A percentile compares a stretch with the other conserved stretches of the same genome.
Conservation (phyloP, 441 rosid genomes). For the Syzygium syzygioides region DNA sequence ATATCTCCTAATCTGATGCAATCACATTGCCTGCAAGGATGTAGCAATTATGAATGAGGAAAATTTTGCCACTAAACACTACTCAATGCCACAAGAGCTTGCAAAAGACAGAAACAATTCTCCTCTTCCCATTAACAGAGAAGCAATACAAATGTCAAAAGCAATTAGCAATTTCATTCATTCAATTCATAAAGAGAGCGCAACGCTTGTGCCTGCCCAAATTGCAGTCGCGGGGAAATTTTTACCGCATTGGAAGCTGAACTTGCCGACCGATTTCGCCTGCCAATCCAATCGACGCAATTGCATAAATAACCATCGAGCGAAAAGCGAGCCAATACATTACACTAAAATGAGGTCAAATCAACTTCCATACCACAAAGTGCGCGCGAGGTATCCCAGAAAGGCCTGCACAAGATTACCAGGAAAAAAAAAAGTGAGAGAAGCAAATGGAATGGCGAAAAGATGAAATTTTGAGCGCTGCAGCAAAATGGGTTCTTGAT, state of each 20-base stretch:
- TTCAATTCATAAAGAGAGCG: background rate
- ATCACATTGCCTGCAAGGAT: background rate
- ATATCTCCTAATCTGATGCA: background rate
- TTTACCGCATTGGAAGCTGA: conserved; percentile 64
- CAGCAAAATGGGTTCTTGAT: background rate
- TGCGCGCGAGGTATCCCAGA: conserved; percentile 53
- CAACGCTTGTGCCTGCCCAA: background rate
- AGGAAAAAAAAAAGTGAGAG: background rate
- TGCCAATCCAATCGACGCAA: conserved; percentile 18
- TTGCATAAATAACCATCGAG: background rate
- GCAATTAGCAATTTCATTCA: background rate
- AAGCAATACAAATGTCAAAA: background rate
- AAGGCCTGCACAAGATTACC: conserved; percentile 36
- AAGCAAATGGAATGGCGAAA: background rate
- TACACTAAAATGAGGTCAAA: background rate
- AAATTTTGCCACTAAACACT: background rate
- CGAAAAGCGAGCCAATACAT: background rate
- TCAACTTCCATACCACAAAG: conserved; percentile 41
- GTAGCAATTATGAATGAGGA: background rate
- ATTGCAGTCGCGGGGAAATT: background rate
- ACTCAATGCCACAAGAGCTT: background rate
- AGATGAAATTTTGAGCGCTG: background rate
- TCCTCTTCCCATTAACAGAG: background rate
- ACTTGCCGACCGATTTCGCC: conserved; percentile 55
- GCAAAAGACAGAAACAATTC: background rate